Conservation (phyloP, 768 basidiomycete genomes). For the Leucocoprinus birnbaumii region DNA sequence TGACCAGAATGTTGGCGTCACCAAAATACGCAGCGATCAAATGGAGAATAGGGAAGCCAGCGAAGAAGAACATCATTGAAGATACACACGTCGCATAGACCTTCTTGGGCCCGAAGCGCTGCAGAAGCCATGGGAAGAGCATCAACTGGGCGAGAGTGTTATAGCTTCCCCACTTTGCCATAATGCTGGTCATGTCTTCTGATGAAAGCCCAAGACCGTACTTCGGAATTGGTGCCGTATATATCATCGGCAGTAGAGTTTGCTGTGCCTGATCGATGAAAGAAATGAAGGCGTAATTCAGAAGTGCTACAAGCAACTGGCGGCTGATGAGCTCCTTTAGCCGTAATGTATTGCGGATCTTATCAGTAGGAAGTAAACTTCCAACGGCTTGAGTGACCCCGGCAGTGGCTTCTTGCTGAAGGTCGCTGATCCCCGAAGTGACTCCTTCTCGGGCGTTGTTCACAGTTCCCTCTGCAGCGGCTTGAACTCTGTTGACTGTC, state of each 20-base stretch:
- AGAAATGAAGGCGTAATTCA: constrained; percentile 24
- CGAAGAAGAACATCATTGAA: constrained; percentile 16
- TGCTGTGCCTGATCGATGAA: constrained; percentile 27
- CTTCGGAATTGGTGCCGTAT: constrained; percentile 45
- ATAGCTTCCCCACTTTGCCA: constrained; percentile 45
- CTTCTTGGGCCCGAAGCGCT: constrained; percentile 45
- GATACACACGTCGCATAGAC: constrained; percentile 31
- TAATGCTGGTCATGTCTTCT: constrained; percentile 50
- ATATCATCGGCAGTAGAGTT: constrained; percentile 27
- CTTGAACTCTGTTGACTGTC: neutral
- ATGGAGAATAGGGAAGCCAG: constrained; percentile 13
- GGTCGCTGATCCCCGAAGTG: neutral
- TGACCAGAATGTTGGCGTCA: neutral
- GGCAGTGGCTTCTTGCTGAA: neutral
- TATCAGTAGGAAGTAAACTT: neutral
- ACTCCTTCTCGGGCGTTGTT: neutral
- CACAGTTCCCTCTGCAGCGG: neutral
- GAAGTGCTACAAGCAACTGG: constrained; percentile 21
- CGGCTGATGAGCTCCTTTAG: constrained; percentile 22
- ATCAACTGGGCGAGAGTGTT: constrained; percentile 51
- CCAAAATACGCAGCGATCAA: neutral
- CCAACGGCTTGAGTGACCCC: neutral
- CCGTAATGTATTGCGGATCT: neutral
- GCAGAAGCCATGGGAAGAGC: constrained; percentile 42
- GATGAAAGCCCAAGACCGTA: constrained; percentile 60